These are phyloP conservation scores for Hanseniaspora singularis DNA, from an alignment of 805 yeast species.

Conservation along the genomic window DNA sequence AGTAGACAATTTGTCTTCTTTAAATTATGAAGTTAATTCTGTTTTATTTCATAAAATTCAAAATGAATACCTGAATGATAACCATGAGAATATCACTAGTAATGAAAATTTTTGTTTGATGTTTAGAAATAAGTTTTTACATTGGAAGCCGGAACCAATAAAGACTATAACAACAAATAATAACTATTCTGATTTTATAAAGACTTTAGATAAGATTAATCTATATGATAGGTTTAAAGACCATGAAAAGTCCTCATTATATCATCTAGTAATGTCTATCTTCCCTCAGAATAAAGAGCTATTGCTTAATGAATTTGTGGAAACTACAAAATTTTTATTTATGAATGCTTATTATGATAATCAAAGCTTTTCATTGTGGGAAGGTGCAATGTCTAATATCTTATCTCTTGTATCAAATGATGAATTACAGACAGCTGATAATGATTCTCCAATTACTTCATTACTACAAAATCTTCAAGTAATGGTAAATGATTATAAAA, in stretches of 20 bases:
- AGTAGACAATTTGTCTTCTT: background rate
- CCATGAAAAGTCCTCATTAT: background rate
- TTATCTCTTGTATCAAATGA: background rate
- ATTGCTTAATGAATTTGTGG: background rate
- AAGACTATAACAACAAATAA: background rate
- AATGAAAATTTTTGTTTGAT: background rate
- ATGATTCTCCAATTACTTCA: background rate
- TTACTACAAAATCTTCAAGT: background rate
- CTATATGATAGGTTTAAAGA: background rate
- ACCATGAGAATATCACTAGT: background rate
- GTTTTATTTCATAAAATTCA: background rate
- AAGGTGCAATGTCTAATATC: background rate
- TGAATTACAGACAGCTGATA: background rate
- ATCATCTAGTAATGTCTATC: background rate
- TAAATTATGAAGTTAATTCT: background rate
- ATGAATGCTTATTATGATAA: background rate
- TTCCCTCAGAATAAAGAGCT: slow-evolving; percentile 1
- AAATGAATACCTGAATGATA: background rate
- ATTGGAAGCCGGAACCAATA: slow-evolving; percentile 5
- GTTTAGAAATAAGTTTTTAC: background rate
- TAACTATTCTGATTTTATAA: background rate
- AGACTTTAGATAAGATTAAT: background rate
- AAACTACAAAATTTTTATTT: background rate
- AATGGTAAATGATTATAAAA: background rate
- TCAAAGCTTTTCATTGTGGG: background rate